Evolutionary conservation across 2,329 filamentous ascomycete genomes (phyloP), one percentile per base, ranked within the genome.

Genomic region (Anisogramma anomala): DNA sequence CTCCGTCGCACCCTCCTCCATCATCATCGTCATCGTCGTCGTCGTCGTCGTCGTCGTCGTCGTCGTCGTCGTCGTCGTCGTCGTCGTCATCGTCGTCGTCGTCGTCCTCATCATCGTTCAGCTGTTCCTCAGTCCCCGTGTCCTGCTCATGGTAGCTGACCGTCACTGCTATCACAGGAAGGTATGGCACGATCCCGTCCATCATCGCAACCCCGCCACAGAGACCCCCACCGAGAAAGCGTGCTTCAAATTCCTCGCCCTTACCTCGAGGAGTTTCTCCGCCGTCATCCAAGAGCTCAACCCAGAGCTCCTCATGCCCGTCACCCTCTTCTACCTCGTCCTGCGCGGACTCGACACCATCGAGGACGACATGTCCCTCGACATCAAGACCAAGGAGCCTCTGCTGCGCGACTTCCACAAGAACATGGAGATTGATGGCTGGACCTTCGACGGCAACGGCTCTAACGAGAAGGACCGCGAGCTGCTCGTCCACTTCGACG

Each of bases 331-430:
- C 72, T 98, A 98, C 67, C 76, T 98, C 20, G 76, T 86, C 39
- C 72, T 98, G 41, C 84, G 91, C 47, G 91, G 85, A 34, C 74
- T 98, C 37, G 91, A 98, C 62, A 98, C 91, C n/a, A 84, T 98
- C 46, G 91, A 98, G 65, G 91, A 98, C 69, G 91, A 98, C 63
- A 96, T 95, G 79, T 94, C 87, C 4, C 81, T 98, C 46, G 69
- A 82, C 3, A 66, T 89, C 28, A 72, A 75, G 49, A 79, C 74
- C 56, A 98, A 98, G 67, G 83, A 93, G 56, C 86, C 87, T 2
- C 64, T 95, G 42, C 69, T 98, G 47, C 78, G 89, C 48, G 71
- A 82, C 34, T 98, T 98, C 62, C 69, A 93, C 58, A 66, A 82
- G 41, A 72, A 81, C 50, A 71, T 96, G 55, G 80, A 86, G 51